Evolutionary conservation across 306 rosid species (phyloP).

Genomic region (Ziziphus jujuba): DNA sequence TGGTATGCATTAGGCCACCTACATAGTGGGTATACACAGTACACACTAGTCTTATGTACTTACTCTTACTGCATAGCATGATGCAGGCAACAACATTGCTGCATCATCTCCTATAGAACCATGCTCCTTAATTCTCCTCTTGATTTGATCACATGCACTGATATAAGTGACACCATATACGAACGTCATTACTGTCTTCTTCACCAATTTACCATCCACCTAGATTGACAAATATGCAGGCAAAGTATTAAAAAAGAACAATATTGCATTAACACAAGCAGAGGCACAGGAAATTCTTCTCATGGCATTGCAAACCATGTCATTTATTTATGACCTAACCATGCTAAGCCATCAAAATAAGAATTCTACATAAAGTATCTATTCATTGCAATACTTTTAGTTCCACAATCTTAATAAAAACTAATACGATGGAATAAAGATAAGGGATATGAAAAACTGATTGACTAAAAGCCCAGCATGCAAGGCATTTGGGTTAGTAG

Average conservation of each 20-base stretch:
- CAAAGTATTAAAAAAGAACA: neutral
- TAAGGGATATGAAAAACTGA: constrained; percentile 52
- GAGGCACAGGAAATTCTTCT: neutral
- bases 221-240: constrained; percentile 29
- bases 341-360: constrained; percentile 16
- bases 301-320: constrained; percentile 9
- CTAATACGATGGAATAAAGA: constrained; percentile 14
- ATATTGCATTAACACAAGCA: neutral
- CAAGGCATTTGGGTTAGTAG: constrained; percentile 56
- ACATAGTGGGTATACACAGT: neutral
- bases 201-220: constrained; percentile 97
- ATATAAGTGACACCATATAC: constrained; percentile 95
- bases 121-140: constrained; percentile 81
- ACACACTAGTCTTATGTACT: constrained; percentile 34
- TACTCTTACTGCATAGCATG: constrained; percentile 96
- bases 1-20: neutral
- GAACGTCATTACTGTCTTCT: constrained; percentile 98
- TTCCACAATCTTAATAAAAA: constrained; percentile 4
- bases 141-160: constrained; percentile 94
- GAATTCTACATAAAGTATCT: constrained; percentile 3
- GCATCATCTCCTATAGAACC: constrained; percentile 57
- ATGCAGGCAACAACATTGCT: constrained; percentile 60
- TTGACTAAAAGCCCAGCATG: constrained; percentile 68
- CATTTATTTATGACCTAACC: neutral
- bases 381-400: neutral